Evolutionary conservation across 495 filamentous ascomycete species (phyloP).

Genomic region (Daldinia decipiens): DNA sequence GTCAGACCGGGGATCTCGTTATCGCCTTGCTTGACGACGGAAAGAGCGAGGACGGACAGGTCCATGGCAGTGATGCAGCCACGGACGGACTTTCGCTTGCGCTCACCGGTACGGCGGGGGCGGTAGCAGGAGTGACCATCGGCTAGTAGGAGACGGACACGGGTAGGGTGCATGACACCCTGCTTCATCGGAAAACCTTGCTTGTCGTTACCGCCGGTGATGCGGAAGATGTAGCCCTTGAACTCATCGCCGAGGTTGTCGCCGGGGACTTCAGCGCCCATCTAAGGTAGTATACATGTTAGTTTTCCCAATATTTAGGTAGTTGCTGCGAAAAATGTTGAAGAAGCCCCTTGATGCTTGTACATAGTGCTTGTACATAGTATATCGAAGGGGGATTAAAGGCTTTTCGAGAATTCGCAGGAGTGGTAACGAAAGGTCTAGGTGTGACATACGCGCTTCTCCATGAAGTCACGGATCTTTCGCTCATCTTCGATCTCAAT

Average conservation of each 20-base stretch:
- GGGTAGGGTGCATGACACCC: slow-evolving; percentile 97
- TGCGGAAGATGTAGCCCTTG: slow-evolving; percentile 98
- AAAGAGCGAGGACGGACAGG: slow-evolving; percentile 89
- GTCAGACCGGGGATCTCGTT: slow-evolving; percentile 92
- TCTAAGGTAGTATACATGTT: slow-evolving; percentile 60
- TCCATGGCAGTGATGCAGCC: slow-evolving; percentile 98
- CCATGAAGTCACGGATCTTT: slow-evolving; percentile 68
- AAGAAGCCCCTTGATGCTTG: neutral
- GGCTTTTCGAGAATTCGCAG: slow-evolving; percentile 13
- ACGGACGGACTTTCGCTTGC: slow-evolving; percentile 97
- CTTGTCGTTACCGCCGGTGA: slow-evolving; percentile 99
- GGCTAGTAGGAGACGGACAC: slow-evolving; percentile 93
- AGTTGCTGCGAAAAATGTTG: neutral
- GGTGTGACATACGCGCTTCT: slow-evolving; percentile 55
- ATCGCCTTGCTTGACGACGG: slow-evolving; percentile 97
- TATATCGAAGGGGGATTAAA: slow-evolving; percentile 8
- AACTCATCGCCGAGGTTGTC: slow-evolving; percentile 97
- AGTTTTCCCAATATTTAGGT: slow-evolving; percentile 32
- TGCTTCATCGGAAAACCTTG: slow-evolving; percentile 99
- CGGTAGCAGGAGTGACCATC: slow-evolving; percentile 98
- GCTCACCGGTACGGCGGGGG: slow-evolving; percentile 94
- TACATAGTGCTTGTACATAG: neutral
- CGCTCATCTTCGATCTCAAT: slow-evolving; percentile 99
- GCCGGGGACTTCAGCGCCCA: slow-evolving; percentile 94
- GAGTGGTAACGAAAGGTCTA: slow-evolving; percentile 11